These are phyloP conservation scores for Globisporangium spinosum DNA, from an alignment of 352 stramenopile species.

Conservation along the genomic window DNA sequence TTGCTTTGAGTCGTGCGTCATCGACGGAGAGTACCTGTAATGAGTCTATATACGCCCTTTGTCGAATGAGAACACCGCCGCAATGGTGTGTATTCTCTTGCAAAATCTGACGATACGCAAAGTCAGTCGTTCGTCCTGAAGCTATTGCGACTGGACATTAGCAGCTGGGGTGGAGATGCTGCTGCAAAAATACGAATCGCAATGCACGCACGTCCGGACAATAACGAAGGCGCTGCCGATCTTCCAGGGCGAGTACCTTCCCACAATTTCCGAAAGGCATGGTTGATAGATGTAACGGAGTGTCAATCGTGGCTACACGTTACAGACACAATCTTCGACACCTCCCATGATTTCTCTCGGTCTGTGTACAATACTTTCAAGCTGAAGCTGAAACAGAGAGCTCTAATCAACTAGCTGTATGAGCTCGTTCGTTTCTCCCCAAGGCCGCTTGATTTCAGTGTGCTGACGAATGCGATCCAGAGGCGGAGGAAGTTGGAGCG, in stretches of 20 bases:
- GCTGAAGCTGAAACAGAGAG: not conserved
- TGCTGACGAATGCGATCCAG: not conserved
- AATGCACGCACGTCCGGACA: not conserved
- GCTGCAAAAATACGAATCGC: not conserved
- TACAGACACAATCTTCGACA: not conserved
- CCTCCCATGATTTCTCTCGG: not conserved
- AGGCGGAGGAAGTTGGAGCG: not conserved
- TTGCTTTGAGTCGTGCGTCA: too few species aligned
- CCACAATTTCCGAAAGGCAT: not conserved
- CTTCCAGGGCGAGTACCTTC: not conserved
- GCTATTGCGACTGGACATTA: not conserved
- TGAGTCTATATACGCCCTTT: too few species aligned
- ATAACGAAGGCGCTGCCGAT: not conserved
- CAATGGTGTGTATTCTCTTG: too few species aligned
- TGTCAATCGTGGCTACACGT: not conserved
- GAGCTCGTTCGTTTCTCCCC: not conserved
- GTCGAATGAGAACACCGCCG: too few species aligned
- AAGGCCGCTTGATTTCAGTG: not conserved
- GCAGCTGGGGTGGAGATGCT: not conserved
- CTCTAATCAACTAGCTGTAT: not conserved
- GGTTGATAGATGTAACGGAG: not conserved
- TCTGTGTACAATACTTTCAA: not conserved
- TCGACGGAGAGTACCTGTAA: too few species aligned
- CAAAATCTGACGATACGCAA: too few species aligned
- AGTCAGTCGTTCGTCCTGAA: too few species aligned